Conservation (phyloP, 495 filamentous ascomycete species). For the Penicillium antarcticum region DNA sequence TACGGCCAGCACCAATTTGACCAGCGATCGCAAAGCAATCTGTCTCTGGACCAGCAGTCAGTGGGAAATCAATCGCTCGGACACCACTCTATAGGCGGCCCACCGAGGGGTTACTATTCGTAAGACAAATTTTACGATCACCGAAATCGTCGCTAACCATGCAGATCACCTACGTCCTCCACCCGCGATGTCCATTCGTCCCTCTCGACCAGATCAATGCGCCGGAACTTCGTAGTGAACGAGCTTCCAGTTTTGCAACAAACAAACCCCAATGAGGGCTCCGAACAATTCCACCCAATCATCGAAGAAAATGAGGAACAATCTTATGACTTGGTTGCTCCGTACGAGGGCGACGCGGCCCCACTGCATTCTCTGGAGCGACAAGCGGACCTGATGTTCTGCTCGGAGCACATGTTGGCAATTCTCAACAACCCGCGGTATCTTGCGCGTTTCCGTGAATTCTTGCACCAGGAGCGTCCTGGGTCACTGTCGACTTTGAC, state of each 20-base stretch:
- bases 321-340: conserved; percentile 34
- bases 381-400: conserved; percentile 62
- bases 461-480: conserved; percentile 66
- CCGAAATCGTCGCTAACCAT: not conserved
- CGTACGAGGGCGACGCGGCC: conserved; percentile 15
- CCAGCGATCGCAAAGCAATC: too few relatives aligned
- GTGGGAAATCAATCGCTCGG: conserved; percentile 1
- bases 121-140: not conserved
- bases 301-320: conserved; percentile 18
- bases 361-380: conserved; percentile 49
- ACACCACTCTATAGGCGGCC: not conserved
- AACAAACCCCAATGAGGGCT: conserved; percentile 27
- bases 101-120: not conserved
- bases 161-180: conserved; percentile 4
- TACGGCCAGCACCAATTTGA: too few relatives aligned
- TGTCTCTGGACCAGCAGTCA: too few relatives aligned
- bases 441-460: conserved; percentile 60
- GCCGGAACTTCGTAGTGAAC: conserved; percentile 22
- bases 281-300: conserved; percentile 28
- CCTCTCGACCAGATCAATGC: conserved; percentile 22
- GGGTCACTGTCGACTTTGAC: conserved; percentile 65
- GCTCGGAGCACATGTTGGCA: conserved; percentile 55
- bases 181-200: conserved; percentile 10
- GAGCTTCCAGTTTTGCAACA: conserved; percentile 32
- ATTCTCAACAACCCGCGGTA: conserved; percentile 63